A percentile compares a stretch with the other conserved stretches of the same genome.
phyloP scores from a whole-genome alignment of 1,139 yeast species.

The Pichia sp. region DNA sequence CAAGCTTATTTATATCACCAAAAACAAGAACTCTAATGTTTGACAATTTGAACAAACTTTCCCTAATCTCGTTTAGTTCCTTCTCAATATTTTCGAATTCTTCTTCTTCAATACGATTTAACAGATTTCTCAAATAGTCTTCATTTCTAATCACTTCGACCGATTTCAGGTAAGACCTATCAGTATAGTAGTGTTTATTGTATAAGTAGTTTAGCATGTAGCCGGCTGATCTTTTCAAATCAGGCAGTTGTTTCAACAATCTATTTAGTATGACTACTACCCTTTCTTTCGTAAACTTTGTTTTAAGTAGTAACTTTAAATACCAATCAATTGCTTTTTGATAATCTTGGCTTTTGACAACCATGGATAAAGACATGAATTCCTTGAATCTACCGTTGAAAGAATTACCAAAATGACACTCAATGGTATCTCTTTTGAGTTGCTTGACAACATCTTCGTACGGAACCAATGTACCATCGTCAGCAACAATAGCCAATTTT shows the following conservation, averaged over 20 bases:
- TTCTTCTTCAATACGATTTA: conserved; percentile 42
- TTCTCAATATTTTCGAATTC: conserved; percentile 46
- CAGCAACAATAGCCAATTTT: conserved; percentile 65
- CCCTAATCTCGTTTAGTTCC: conserved; percentile 56
- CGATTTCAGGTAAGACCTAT: conserved; percentile 61
- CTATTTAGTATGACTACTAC: conserved; percentile 70
- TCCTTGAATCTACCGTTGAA: conserved; percentile 63
- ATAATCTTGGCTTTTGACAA: conserved; percentile 62
- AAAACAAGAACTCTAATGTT: conserved; percentile 66
- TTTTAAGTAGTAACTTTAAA: conserved; percentile 54
- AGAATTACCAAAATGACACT: conserved; percentile 52
- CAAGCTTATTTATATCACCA: conserved; percentile 57
- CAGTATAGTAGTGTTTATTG: conserved; percentile 48
- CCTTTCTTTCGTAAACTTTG: conserved; percentile 70
- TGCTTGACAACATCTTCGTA: conserved; percentile 72
- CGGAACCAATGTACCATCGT: conserved; percentile 55
- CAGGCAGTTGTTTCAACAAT: conserved; percentile 69
- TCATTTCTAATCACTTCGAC: conserved; percentile 67
- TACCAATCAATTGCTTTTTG: conserved; percentile 73
- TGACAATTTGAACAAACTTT: conserved; percentile 50
- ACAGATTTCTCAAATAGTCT: conserved; percentile 46
- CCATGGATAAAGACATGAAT: conserved; percentile 54
- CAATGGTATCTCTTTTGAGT: conserved; percentile 70
- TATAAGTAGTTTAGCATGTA: conserved; percentile 63
- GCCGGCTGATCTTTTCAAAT: conserved; percentile 74